Base-by-base conservation (phyloP, 176 grass and related monocot species). In the Phyllostachys edulis region DNA sequence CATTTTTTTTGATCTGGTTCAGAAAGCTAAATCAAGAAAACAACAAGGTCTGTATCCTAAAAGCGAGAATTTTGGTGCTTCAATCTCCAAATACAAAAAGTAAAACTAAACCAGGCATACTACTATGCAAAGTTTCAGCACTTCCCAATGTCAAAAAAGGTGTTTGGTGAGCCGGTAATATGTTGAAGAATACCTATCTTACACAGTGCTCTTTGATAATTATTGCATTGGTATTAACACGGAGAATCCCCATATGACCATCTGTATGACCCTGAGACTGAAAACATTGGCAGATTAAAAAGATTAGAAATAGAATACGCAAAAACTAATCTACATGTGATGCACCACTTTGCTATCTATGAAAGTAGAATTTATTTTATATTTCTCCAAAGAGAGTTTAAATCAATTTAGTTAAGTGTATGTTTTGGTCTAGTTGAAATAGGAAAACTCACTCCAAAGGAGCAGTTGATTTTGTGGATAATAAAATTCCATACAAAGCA, bases 171-270 rank as follows among this genome's bases (percentile, higher is more conserved):
- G n/a, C 7, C 14, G 5, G 5, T 75, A 23, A 75, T 34, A 50
- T 69, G 63, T 37, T 79, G 40, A 74, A 79, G 62, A 91, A 69
- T 74, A 75, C 92, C 92, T 93, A 98, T 93, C 96, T 91, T 67
- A 98, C 96, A 42, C 96, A 98, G 85, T 98, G 96, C 80, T 98
- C 96, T 52, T 93, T 93, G 21, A 98, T 93, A 89, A 98, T 83
- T 62, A 98, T 62, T 71, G 91, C 70, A 77, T 95, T 94, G 42
- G 93, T 95, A 63, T 77, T 88, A 47, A 83, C 76, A 98, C 95
- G 96, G 65, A 90, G 85, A 78, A 98, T 69, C 62, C 92, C 96
- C 85, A 89, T 90, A 81, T 98, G 93, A 84, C 96, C 91, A 93
- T 98, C 93, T 67, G 96, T 98, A 70, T 46, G 44, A 12, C 2